A percentile compares a stretch with the other conserved stretches of the same genome.
Evolutionary conservation across 768 basidiomycete species (phyloP).

Genomic region (Naganishia antarctica): DNA sequence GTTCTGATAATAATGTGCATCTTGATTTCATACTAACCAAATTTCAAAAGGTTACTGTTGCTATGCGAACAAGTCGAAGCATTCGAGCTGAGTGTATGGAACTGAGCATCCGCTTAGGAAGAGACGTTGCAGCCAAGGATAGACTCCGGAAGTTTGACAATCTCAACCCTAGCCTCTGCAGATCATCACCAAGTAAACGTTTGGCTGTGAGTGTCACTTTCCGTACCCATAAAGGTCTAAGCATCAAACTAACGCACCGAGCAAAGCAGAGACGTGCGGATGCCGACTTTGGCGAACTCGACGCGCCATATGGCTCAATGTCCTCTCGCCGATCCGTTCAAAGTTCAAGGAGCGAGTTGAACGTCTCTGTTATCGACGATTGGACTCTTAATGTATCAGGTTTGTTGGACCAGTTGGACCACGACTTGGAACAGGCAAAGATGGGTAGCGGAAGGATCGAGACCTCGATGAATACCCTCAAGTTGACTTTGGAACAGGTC

Average conservation of each 20-base stretch:
- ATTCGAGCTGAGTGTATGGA: conserved; percentile 20
- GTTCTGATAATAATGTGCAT: too few relatives aligned
- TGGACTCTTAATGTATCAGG: conserved; percentile 18
- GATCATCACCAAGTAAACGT: conserved; percentile 15
- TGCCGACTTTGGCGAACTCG: not conserved
- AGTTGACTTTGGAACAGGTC: conserved; percentile 9
- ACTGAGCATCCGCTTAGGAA: not conserved
- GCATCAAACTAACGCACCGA: not conserved
- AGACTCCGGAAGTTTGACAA: not conserved
- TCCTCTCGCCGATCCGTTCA: conserved; percentile 6
- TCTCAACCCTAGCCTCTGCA: conserved; percentile 6
- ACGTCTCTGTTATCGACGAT: conserved; percentile 18
- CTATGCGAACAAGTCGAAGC: conserved; percentile 6
- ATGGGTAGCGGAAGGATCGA: conserved; percentile 1
- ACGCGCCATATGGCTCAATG: not conserved
- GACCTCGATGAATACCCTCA: not conserved
- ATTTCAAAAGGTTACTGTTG: conserved; percentile 1
- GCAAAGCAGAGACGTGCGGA: not conserved
- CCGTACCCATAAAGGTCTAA: not conserved
- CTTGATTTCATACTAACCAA: too few relatives aligned
- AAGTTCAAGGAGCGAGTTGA: conserved; percentile 5
- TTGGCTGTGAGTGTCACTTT: not conserved
- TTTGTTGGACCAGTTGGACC: conserved; percentile 21
- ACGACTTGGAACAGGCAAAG: conserved; percentile 17
- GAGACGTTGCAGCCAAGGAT: conserved; percentile 13